Percentiles rank a stretch among this genome's conserved stretches.
phyloP scores from a whole-genome alignment of 495 filamentous ascomycete genomes.

The Aspergillus biplanus region DNA sequence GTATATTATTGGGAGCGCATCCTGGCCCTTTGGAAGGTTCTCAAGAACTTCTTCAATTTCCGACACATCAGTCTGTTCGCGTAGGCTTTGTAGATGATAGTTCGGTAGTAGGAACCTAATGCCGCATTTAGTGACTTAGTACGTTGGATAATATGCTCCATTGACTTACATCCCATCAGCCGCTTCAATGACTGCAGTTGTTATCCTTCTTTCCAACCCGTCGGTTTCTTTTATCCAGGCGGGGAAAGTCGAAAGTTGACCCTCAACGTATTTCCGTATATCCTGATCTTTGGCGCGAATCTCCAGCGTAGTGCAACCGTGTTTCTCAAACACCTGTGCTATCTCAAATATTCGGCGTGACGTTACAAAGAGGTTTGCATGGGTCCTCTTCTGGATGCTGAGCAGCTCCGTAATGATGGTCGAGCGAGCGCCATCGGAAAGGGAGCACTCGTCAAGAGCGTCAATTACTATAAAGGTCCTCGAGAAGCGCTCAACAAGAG shows the following conservation, averaged over 20 bases:
- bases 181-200: background rate
- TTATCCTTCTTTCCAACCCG: background rate
- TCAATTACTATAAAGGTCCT: background rate
- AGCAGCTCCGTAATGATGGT: background rate
- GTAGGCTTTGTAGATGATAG: background rate
- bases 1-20: background rate
- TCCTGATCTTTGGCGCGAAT: background rate
- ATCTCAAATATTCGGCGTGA: background rate
- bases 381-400: background rate
- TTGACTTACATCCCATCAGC: background rate
- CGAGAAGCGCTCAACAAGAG: background rate
- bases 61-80: background rate
- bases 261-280: background rate
- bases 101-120: background rate
- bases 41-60: background rate
- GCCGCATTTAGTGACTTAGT: background rate
- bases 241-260: background rate
- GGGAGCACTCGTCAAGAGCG: background rate
- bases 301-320: background rate
- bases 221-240: background rate
- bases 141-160: background rate
- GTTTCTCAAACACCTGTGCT: background rate
- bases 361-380: background rate
- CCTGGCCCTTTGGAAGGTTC: background rate
- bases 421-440: background rate